phyloP scores from a whole-genome alignment of 1,284 basidiomycete species.

The Anthracocystis setariae region DNA sequence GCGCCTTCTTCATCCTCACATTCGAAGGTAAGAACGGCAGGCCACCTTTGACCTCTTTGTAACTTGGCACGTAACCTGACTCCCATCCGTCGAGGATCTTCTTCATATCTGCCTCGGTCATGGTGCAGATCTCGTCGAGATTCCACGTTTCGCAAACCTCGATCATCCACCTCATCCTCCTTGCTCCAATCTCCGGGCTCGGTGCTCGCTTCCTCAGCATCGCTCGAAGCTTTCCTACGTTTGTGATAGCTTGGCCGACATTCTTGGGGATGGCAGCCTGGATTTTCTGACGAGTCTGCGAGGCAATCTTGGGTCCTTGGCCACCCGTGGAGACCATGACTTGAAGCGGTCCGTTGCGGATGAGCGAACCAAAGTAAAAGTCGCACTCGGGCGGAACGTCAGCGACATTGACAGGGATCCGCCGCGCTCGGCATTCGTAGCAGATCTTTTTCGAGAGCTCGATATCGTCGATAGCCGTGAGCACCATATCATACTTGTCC shows the following conservation, averaged over 20 bases:
- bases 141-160: slow-evolving; percentile 85
- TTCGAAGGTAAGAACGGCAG: slow-evolving; percentile 27
- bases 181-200: slow-evolving; percentile 77
- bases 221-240: slow-evolving; percentile 78
- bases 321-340: slow-evolving; percentile 97
- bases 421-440: slow-evolving; percentile 75
- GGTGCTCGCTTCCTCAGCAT: slow-evolving; percentile 79
- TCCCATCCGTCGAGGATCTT: slow-evolving; percentile 68
- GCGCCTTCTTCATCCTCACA: slow-evolving; percentile 41
- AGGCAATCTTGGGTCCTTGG: slow-evolving; percentile 89
- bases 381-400: slow-evolving; percentile 90
- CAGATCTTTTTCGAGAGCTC: slow-evolving; percentile 78
- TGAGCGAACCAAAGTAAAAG: slow-evolving; percentile 96
- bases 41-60: slow-evolving; percentile 48
- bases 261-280: slow-evolving; percentile 77
- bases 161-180: slow-evolving; percentile 95
- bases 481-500: slow-evolving; percentile 78
- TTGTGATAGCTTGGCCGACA: slow-evolving; percentile 82
- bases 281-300: slow-evolving; percentile 79
- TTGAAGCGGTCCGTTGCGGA: slow-evolving; percentile 89
- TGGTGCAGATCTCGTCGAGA: slow-evolving; percentile 77
- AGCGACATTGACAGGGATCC: slow-evolving; percentile 92
- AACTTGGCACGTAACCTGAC: slow-evolving; percentile 58
- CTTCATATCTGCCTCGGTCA: slow-evolving; percentile 72
- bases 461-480: slow-evolving; percentile 91